Evolutionary conservation across 2,329 filamentous ascomycete genomes (phyloP), one percentile per base, ranked within the genome.

Genomic region (Fusarium sacchari): DNA sequence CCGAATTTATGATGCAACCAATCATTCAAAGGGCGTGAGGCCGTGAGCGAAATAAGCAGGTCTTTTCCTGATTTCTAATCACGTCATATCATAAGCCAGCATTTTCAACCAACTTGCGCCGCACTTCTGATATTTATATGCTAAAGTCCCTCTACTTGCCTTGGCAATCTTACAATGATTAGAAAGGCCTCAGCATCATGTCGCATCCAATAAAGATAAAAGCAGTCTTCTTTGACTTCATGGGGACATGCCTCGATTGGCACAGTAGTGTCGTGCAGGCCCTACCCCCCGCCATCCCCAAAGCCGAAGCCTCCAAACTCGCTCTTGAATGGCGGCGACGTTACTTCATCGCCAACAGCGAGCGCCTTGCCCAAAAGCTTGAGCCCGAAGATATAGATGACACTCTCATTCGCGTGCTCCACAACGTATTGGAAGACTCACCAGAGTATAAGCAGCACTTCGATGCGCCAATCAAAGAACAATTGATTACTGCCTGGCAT

Each of bases 181-280:
- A 15, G 12, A 20, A 53, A 28, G 5, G 6, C 7, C 26, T n/a
- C 6, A n/a, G 24, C 24, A 24, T 3, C 20, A 64, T 57, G 44
- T 64, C 53, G 8, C 57, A 53, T 9, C 24, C 36, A 39, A 34
- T 37, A 22, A 67, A 52, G 6, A 80, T 84, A 64, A 87, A 84
- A 76, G 86, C 85, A 7, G 80, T 88, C 46, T 85, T 88, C 71
- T 89, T 89, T 78, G 86, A 89, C 79, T 86, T 89, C 74, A 89
- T 89, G 87, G 87, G 88, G 30, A 89, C 87, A 32, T 89, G 87
- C 69, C 85, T 88, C 7, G 83, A 90, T 76, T 89, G 86, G 88
- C 86, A 89, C 67, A 78, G 76, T 52, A 81, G 81, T 42, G 80
- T 84, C 15, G 70, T 81, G n/a, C 34, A 75, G 24, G 75, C 80